These are phyloP conservation scores for Penicillium turbatum DNA, from an alignment of 495 filamentous ascomycete genomes.

Conservation along the genomic window DNA sequence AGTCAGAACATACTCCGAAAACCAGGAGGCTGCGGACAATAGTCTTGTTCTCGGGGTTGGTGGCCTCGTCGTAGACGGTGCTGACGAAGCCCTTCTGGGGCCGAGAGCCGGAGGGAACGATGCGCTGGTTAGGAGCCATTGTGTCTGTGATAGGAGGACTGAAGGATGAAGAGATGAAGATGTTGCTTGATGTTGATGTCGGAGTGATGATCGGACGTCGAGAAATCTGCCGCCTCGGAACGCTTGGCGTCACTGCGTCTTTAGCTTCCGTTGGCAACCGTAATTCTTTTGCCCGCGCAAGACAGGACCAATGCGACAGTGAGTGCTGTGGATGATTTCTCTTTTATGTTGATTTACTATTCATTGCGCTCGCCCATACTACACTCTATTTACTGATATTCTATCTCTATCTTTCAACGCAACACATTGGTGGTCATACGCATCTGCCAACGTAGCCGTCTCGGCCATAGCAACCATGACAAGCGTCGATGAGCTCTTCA, in stretches of 20 bases:
- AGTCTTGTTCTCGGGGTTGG: constrained; percentile 67
- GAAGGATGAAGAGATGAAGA: background rate
- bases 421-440: background rate
- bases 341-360: background rate
- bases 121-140: constrained; percentile 44
- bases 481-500: constrained; percentile 80
- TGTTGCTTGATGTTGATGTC: constrained; percentile 9
- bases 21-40: constrained; percentile 68
- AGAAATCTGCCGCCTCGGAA: constrained; percentile 42
- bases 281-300: constrained; percentile 33
- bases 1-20: constrained; percentile 59
- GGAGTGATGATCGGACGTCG: constrained; percentile 21
- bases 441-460: background rate
- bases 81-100: constrained; percentile 48
- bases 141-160: constrained; percentile 12
- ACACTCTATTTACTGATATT: too few relatives aligned
- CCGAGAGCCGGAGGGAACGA: constrained; percentile 32
- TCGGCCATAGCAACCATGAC: constrained; percentile 52
- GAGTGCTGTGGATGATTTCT: background rate
- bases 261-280: constrained; percentile 33
- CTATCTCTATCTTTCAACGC: too few relatives aligned
- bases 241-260: constrained; percentile 41
- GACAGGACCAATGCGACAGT: constrained; percentile 14
- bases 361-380: background rate
- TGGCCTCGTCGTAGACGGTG: constrained; percentile 58